These are phyloP conservation scores for Megacollybia marginata DNA, from an alignment of 768 basidiomycete genomes.

Conservation along the genomic window DNA sequence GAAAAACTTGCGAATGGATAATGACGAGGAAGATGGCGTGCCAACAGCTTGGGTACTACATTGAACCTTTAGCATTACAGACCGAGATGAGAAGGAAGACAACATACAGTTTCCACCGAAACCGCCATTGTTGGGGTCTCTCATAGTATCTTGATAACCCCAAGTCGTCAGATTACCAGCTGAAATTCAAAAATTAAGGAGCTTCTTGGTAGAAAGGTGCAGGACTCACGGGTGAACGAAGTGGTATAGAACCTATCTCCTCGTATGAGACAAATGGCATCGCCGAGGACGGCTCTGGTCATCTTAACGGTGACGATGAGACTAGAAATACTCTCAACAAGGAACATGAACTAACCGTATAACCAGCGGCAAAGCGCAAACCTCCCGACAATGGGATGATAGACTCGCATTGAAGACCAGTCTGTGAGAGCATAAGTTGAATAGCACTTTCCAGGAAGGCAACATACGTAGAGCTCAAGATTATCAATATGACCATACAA, in stretches of 20 bases:
- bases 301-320: constrained; percentile 85
- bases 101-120: no score
- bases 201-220: background rate
- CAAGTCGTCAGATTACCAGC: constrained; percentile 67
- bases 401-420: constrained; percentile 70
- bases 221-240: no score
- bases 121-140: constrained; percentile 34
- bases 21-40: no score
- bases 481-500: constrained; percentile 71
- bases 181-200: constrained; percentile 14
- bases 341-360: constrained; percentile 54
- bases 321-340: constrained; percentile 15
- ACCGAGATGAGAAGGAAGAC: no score
- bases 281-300: constrained; percentile 78
- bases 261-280: no score
- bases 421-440: background rate
- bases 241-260: no score
- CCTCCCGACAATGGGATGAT: constrained; percentile 72
- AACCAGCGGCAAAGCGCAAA: constrained; percentile 79
- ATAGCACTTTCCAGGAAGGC: background rate
- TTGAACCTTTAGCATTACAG: no score
- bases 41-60: no score
- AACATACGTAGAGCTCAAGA: constrained; percentile 64
- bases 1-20: no score
- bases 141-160: no score